Conservation (phyloP, 2,329 filamentous ascomycete genomes). For the Trichoderma atrobrunneum region DNA sequence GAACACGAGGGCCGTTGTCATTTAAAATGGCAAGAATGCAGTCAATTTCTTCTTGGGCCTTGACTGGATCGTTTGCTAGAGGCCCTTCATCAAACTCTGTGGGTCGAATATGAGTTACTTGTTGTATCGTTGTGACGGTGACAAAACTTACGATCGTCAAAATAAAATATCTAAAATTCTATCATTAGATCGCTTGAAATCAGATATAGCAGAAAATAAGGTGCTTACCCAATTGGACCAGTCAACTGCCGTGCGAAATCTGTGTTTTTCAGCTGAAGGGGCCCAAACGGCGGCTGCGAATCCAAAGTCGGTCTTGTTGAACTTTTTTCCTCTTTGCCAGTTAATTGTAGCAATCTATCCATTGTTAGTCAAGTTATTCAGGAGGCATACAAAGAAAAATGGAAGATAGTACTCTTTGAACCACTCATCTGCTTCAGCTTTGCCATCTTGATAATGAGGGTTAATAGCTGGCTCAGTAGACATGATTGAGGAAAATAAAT, state of each 20-base stretch:
- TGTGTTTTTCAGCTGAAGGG: not conserved
- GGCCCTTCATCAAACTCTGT: not conserved
- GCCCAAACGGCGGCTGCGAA: not conserved
- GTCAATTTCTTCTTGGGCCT: not conserved
- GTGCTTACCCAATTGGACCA: not conserved
- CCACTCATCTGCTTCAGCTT: not conserved
- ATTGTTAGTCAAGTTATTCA: not conserved
- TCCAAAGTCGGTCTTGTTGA: not conserved
- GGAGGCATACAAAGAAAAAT: accelerated
- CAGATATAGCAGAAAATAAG: too few relatives aligned
- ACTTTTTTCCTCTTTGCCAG: not conserved
- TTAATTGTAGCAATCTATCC: not conserved
- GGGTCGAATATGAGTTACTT: not conserved
- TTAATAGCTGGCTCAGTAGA: not conserved
- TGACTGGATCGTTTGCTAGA: not conserved
- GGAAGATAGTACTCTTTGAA: not conserved
- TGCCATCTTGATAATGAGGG: not conserved
- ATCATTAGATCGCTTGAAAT: not conserved
- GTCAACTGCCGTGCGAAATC: not conserved
- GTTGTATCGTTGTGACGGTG: not conserved
- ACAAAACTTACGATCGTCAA: not conserved
- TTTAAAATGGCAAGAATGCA: not conserved
- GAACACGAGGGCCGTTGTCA: not conserved
- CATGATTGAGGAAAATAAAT: not conserved
- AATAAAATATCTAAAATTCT: not conserved